These are phyloP conservation scores for Cicer chorassanicum DNA, from an alignment of 306 rosid genomes.

Conservation along the genomic window DNA sequence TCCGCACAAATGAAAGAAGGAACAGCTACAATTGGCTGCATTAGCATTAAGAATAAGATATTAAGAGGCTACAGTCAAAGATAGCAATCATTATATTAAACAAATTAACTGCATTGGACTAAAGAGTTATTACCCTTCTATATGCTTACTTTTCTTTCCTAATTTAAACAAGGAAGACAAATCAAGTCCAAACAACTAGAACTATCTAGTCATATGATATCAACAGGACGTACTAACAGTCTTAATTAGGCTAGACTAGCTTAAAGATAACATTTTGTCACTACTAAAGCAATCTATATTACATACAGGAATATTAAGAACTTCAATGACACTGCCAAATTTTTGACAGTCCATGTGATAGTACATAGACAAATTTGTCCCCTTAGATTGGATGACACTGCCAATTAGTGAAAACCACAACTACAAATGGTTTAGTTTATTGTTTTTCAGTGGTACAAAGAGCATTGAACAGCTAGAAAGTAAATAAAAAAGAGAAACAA, in stretches of 20 bases:
- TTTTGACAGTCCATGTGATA: conserved; percentile 23
- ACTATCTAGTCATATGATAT: conserved; percentile 12
- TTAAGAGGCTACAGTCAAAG: conserved; percentile 32
- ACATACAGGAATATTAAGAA: conserved; percentile 19
- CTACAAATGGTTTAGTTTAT: background rate
- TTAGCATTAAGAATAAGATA: conserved; percentile 37
- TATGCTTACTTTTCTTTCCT: conserved; percentile 12
- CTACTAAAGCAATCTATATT: conserved; percentile 3
- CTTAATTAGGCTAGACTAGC: conserved; percentile 22
- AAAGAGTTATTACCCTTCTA: conserved; percentile 3
- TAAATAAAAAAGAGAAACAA: conserved; percentile 19
- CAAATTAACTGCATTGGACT: conserved; percentile 21
- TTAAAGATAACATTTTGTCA: conserved; percentile 7
- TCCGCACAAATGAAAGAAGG: conserved; percentile 98
- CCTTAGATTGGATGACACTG: background rate
- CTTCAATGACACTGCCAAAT: conserved; percentile 10
- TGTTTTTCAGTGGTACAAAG: conserved; percentile 2
- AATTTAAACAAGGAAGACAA: conserved; percentile 19
- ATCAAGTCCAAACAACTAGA: conserved; percentile 11
- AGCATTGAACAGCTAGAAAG: background rate
- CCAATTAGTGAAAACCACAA: conserved; percentile 23
- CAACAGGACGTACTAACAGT: conserved; percentile 14
- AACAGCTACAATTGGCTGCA: conserved; percentile 98
- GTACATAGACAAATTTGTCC: conserved; percentile 6
- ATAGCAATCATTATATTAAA: conserved; percentile 22